Evolutionary conservation across 2,329 filamentous ascomycete genomes (phyloP).

Genomic region (Fusarium newnesense): DNA sequence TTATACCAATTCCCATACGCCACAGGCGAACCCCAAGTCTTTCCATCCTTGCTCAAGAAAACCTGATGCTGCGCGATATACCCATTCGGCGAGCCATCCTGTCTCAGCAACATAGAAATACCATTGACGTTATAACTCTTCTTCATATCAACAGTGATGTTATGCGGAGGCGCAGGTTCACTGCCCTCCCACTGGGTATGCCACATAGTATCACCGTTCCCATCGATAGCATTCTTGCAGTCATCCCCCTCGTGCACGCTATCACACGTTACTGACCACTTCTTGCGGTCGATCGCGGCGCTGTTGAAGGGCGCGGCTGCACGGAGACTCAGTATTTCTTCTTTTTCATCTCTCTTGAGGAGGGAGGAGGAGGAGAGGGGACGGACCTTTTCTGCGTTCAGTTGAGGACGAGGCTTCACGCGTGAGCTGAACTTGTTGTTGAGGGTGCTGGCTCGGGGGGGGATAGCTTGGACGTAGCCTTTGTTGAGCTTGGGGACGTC

Average conservation of each 20-base stretch:
- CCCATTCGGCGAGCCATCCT: conserved; percentile 12
- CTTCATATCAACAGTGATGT: conserved; percentile 25
- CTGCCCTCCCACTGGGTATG: conserved; percentile 17
- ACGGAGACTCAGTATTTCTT: conserved; percentile 12
- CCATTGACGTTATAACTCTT: conserved; percentile 22
- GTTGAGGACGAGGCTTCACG: conserved; percentile 2
- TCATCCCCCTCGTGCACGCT: conserved; percentile 11
- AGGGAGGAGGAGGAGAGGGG: not conserved
- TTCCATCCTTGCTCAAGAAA: conserved; percentile 14
- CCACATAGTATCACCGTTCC: conserved; percentile 1
- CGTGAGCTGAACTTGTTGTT: not conserved
- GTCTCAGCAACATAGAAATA: conserved; percentile 27
- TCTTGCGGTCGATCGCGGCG: conserved; percentile 7
- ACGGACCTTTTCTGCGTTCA: conserved; percentile 5
- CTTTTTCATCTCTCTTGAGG: not conserved
- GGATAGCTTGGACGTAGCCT: conserved; percentile 10
- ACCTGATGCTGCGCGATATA: conserved; percentile 18
- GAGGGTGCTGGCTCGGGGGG: not conserved
- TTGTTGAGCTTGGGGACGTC: conserved; percentile 10
- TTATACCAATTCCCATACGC: conserved; percentile 28
- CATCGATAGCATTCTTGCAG: conserved; percentile 22
- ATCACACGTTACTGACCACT: conserved; percentile 25
- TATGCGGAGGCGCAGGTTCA: conserved; percentile 23
- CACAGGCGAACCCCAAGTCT: conserved; percentile 17
- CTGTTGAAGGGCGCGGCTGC: conserved; percentile 15